A percentile compares a stretch with the other conserved stretches of the same genome.
phyloP scores from a whole-genome alignment of 1,284 basidiomycete genomes.

The Apiotrichum domesticum region DNA sequence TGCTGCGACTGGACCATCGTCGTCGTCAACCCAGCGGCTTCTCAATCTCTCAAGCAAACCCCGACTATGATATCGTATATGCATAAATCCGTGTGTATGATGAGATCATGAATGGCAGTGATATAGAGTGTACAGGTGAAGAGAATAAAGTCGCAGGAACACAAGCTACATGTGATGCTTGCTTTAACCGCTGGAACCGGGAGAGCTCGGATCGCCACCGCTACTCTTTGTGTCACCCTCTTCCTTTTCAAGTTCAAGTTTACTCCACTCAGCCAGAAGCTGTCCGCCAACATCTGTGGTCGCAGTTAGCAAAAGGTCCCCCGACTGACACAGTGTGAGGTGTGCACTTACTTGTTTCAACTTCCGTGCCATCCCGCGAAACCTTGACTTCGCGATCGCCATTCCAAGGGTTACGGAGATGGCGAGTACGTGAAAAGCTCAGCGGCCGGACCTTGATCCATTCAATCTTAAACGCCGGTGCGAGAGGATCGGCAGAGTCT shows the following conservation, averaged over 20 bases:
- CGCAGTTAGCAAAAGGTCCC: neutral
- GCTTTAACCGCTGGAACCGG: neutral
- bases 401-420: conserved; percentile 88
- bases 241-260: conserved; percentile 16
- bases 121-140: neutral
- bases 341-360: conserved; percentile 59
- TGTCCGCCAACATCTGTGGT: conserved; percentile 57
- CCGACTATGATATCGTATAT: neutral
- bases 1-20: too few relatives aligned
- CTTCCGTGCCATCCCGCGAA: conserved; percentile 84
- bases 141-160: neutral
- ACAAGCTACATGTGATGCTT: neutral
- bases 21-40: too few relatives aligned
- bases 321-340: neutral
- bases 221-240: neutral
- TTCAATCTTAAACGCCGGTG: conserved; percentile 72
- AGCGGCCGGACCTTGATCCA: conserved; percentile 72
- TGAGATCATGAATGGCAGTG: neutral
- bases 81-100: conserved; percentile 1
- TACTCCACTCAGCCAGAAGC: conserved; percentile 71
- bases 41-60: too few relatives aligned
- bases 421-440: conserved; percentile 70
- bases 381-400: conserved; percentile 85
- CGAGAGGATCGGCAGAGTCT: conserved; percentile 47
- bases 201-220: neutral